Base-by-base conservation (phyloP, 2,329 filamentous ascomycete species). In the Talaromyces amestolkiae region DNA sequence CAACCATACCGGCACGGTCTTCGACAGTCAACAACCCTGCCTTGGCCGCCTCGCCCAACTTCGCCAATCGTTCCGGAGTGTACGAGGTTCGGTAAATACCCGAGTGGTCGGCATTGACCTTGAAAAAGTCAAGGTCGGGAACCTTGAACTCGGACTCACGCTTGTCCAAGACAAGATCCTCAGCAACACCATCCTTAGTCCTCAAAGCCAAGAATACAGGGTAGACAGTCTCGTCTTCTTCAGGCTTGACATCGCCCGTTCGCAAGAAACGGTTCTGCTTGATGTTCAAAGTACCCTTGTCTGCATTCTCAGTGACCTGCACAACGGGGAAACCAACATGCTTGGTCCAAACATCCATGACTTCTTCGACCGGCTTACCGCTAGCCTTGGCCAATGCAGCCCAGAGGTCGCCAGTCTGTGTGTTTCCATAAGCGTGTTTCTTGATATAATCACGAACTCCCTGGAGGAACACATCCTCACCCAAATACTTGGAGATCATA, bases 321-420 rank as follows among this genome's bases (percentile, higher is more conserved):
- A 98, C 86, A 45, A 98, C 93, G 0, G 94, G 94, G 80, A 90
- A 97, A 61, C 94, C 94, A 65, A 98, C 91, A 73, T 97, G 90
- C 85, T 97, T 97, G 61, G 94, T 98, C 94, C 94, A 98, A 70
- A 94, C 92, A 63, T 93, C 90, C 89, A 97, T 97, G 65, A 97
- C 90, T 68, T 91, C 86, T 73, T 92, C 88, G 17, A 98, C 90
- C 61, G 93, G 90, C 81, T 97, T 96, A 67, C 93, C 93, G 74
- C 93, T 97, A 19, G 92, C 94, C 68, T 93, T 89, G 67, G 89
- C 90, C 49, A 98, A 84, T 37, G 93, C 91, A 65, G 90, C 87
- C 94, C 94, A 98, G 27, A 98, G 85, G 73, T 98, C 93, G 61
- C 89, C 87, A 1, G 94, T 98, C 76, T 92, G 86, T 1, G 94